Conservation (phyloP, 495 filamentous ascomycete species). For the Daldinia vernicosa region DNA sequence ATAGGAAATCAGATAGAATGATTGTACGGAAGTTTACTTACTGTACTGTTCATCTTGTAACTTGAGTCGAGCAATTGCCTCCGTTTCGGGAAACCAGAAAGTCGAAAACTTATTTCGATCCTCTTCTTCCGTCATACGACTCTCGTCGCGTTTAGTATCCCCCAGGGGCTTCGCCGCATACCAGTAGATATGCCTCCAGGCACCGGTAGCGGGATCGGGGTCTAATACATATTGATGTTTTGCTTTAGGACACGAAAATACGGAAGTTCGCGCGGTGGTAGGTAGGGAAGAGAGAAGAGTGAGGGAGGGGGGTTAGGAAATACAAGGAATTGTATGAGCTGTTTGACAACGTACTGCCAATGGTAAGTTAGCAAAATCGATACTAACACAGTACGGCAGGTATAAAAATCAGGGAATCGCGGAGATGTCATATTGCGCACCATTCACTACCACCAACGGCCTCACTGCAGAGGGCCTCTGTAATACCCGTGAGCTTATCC, state of each 20-base stretch:
- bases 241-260: constrained; percentile 1
- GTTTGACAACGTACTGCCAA: constrained; percentile 24
- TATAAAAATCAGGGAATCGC: neutral
- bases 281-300: no score
- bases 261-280: neutral
- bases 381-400: constrained; percentile 9
- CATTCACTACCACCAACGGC: constrained; percentile 46
- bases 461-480: constrained; percentile 43
- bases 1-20: neutral
- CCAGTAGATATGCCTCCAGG: constrained; percentile 49
- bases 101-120: constrained; percentile 46
- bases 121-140: constrained; percentile 40
- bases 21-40: constrained; percentile 26
- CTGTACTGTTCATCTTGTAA: constrained; percentile 47
- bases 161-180: constrained; percentile 43
- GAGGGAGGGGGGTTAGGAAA: neutral
- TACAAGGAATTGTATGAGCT: constrained; percentile 1
- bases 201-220: constrained; percentile 46
- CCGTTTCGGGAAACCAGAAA: constrained; percentile 41
- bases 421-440: constrained; percentile 25
- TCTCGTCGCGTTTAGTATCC: constrained; percentile 35
- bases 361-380: constrained; percentile 21
- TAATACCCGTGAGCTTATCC: constrained; percentile 41
- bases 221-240: constrained; percentile 35
- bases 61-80: constrained; percentile 41